These are phyloP conservation scores for Hirschioporus abietinus DNA, from an alignment of 768 basidiomycete species.

Conservation along the genomic window DNA sequence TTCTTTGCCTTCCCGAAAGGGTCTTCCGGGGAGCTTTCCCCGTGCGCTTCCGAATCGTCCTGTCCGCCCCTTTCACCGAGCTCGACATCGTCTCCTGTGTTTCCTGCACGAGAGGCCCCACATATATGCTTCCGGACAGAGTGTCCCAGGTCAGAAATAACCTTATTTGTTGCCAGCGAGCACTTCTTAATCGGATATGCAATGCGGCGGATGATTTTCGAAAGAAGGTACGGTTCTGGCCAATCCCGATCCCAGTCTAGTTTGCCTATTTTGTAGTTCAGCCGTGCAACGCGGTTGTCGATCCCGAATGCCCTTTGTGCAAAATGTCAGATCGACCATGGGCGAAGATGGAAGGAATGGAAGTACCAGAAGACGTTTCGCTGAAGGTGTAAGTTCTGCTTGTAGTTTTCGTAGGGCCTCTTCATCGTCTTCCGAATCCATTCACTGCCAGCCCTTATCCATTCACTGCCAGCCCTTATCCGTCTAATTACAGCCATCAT, in stretches of 20 bases:
- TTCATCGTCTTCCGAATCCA: not conserved
- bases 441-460: not conserved
- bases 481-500: too few species aligned
- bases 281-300: not conserved
- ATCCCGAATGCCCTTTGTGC: not conserved
- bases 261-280: not conserved
- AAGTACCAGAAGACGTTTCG: not conserved
- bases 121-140: not conserved
- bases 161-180: not conserved
- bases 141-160: not conserved
- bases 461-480: too few species aligned
- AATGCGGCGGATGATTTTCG: not conserved
- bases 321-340: not conserved
- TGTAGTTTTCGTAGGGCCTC: not conserved
- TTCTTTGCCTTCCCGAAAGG: too few species aligned
- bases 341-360: not conserved
- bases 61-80: too few species aligned
- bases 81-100: not conserved
- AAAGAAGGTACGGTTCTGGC: not conserved
- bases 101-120: not conserved
- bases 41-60: too few species aligned
- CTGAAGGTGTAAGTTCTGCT: not conserved
- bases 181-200: not conserved
- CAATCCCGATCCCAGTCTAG: not conserved
- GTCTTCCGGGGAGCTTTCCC: too few species aligned